Conservation (phyloP, 495 filamentous ascomycete genomes). For the Penicillium malachiteum region DNA sequence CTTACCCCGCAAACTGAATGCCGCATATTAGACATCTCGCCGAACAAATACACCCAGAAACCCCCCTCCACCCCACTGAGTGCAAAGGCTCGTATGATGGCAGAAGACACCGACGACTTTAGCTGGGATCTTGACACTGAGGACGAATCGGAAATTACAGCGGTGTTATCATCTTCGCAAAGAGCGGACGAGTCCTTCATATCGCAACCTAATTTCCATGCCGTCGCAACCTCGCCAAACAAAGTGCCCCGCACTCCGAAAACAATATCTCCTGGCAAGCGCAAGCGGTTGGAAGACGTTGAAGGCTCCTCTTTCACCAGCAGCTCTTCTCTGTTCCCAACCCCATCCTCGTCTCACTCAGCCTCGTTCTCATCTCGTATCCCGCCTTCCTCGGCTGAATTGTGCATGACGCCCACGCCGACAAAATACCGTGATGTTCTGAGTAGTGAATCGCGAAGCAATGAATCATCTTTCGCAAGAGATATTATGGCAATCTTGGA, state of each 20-base stretch:
- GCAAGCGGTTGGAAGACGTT: conserved; percentile 42
- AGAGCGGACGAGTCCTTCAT: conserved; percentile 11
- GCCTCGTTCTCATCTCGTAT: conserved; percentile 14
- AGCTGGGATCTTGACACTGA: conserved; percentile 46
- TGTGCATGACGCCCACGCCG: conserved; percentile 51
- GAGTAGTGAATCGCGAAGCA: conserved; percentile 14
- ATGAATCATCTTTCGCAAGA: conserved; percentile 49
- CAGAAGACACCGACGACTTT: conserved; percentile 44
- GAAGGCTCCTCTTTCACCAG: not conserved
- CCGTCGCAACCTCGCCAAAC: conserved; percentile 6
- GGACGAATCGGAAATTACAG: conserved; percentile 25
- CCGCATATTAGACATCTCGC: conserved; percentile 15
- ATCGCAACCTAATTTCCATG: conserved; percentile 21
- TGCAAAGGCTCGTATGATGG: conserved; percentile 40
- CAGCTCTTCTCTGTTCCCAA: not conserved
- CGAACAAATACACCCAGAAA: conserved; percentile 2
- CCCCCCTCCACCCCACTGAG: conserved; percentile 30
- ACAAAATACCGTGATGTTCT: conserved; percentile 42
- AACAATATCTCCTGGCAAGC: conserved; percentile 52
- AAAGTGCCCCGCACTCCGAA: conserved; percentile 46
- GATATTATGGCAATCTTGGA: conserved; percentile 50
- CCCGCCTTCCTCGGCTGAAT: conserved; percentile 32
- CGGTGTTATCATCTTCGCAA: conserved; percentile 12
- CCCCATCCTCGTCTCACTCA: conserved; percentile 2
- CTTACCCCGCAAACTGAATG: conserved; percentile 40